Percentiles rank a stretch among this genome's conserved stretches.
Conservation (phyloP, 2,329 filamentous ascomycete species). For the Fusarium sp. region DNA sequence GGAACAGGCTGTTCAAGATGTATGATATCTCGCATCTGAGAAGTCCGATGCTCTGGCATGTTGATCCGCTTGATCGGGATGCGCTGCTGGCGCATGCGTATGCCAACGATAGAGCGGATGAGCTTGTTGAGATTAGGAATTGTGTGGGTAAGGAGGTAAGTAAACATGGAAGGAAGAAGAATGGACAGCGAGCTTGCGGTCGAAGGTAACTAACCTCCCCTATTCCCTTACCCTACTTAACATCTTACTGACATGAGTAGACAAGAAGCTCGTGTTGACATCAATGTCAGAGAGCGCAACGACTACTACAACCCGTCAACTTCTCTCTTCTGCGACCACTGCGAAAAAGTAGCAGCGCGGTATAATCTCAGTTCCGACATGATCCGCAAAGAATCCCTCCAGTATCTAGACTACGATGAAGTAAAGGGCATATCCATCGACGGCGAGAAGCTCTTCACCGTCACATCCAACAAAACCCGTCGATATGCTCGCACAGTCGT, state of each 20-base stretch:
- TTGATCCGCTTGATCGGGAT: slow-evolving; percentile 79
- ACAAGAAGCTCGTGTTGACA: slow-evolving; percentile 57
- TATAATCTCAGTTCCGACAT: slow-evolving; percentile 61
- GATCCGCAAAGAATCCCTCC: slow-evolving; percentile 68
- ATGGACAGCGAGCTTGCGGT: slow-evolving; percentile 47
- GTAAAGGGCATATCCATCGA: slow-evolving; percentile 55
- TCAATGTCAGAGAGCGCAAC: slow-evolving; percentile 73
- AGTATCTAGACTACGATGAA: slow-evolving; percentile 68
- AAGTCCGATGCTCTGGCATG: slow-evolving; percentile 85
- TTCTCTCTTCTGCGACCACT: slow-evolving; percentile 70
- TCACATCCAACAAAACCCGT: slow-evolving; percentile 63
- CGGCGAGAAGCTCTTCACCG: slow-evolving; percentile 69
- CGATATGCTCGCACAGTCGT: slow-evolving; percentile 72
- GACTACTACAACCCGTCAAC: slow-evolving; percentile 75
- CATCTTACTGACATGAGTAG: slow-evolving; percentile 28
- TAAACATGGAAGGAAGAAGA: slow-evolving; percentile 79
- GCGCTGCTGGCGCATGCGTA: slow-evolving; percentile 76
- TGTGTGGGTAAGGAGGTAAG: slow-evolving; percentile 83
- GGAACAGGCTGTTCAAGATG: slow-evolving; percentile 74
- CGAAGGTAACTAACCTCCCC: slow-evolving; percentile 54
- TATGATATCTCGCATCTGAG: slow-evolving; percentile 77
- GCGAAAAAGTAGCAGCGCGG: slow-evolving; percentile 62
- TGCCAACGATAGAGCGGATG: slow-evolving; percentile 65
- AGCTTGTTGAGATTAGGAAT: slow-evolving; percentile 75
- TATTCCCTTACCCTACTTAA: accelerated